These are phyloP conservation scores for Sarocladium brachiariae DNA, from an alignment of 2,329 filamentous ascomycete species.

Conservation along the genomic window DNA sequence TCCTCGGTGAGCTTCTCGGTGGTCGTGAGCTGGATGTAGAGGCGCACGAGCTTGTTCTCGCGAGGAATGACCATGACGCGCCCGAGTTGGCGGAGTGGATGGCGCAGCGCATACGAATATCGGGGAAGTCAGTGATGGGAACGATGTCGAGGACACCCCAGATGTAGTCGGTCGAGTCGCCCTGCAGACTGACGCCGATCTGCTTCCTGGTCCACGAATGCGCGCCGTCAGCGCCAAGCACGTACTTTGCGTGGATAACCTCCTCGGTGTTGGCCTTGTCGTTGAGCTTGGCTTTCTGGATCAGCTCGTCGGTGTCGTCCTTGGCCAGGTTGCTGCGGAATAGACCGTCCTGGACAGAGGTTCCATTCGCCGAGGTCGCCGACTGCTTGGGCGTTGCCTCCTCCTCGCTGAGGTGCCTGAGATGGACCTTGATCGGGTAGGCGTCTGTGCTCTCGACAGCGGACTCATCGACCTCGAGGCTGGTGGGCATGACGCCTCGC, in stretches of 20 bases:
- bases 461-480: slow-evolving; percentile 46
- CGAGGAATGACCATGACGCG: slow-evolving; percentile 59
- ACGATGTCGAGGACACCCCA: slow-evolving; percentile 42
- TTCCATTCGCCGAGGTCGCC: slow-evolving; percentile 21
- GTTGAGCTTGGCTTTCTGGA: slow-evolving; percentile 19
- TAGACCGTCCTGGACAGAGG: slow-evolving; percentile 43
- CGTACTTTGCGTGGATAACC: slow-evolving; percentile 41
- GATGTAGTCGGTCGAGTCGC: slow-evolving; percentile 47
- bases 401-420: slow-evolving; percentile 51
- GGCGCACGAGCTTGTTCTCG: slow-evolving; percentile 54
- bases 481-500: slow-evolving; percentile 50
- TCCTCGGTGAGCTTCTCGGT: slow-evolving; percentile 35
- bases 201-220: slow-evolving; percentile 57
- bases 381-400: slow-evolving; percentile 43
- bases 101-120: slow-evolving; percentile 51
- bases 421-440: slow-evolving; percentile 54
- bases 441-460: slow-evolving; percentile 40
- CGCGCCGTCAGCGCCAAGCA: slow-evolving; percentile 63
- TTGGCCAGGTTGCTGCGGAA: slow-evolving; percentile 52
- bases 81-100: slow-evolving; percentile 50
- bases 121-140: slow-evolving; percentile 46
- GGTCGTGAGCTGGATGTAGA: slow-evolving; percentile 56
- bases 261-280: slow-evolving; percentile 20
- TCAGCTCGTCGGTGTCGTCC: slow-evolving; percentile 50
- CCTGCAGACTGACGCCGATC: slow-evolving; percentile 48